Percentiles rank a stretch among this genome's conserved stretches.
Conservation (phyloP, 768 basidiomycete genomes). For the Leucocoprinus sp. region DNA sequence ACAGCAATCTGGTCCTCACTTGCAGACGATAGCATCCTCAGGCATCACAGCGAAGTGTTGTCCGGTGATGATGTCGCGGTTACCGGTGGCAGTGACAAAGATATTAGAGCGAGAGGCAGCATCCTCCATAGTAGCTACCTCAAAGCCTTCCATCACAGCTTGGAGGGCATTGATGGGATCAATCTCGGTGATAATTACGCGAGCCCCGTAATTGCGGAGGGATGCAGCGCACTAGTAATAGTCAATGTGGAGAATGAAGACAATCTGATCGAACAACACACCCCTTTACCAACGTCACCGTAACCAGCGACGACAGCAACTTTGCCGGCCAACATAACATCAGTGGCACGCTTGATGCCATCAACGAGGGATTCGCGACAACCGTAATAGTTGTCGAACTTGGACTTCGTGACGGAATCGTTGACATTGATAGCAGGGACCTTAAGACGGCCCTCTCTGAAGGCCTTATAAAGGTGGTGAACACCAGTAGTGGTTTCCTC, state of each 20-base stretch:
- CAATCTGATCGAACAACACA: conserved; percentile 36
- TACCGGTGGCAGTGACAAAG: conserved; percentile 98
- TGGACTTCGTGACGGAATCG: conserved; percentile 99
- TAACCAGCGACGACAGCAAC: conserved; percentile 98
- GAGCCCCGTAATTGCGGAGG: conserved; percentile 93
- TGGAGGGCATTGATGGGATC: conserved; percentile 99
- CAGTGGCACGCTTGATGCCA: conserved; percentile 99
- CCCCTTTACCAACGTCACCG: conserved; percentile 99
- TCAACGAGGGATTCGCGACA: conserved; percentile 99
- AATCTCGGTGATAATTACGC: conserved; percentile 94
- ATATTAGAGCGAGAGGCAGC: conserved; percentile 83
- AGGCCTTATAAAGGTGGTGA: conserved; percentile 97
- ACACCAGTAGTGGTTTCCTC: conserved; percentile 99
- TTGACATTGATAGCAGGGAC: conserved; percentile 99
- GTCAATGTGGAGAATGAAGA: conserved; percentile 3
- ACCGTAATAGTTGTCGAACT: conserved; percentile 98
- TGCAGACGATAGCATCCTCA: conserved; percentile 98
- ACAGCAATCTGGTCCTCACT: conserved; percentile 42
- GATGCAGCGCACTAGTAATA: conserved; percentile 86
- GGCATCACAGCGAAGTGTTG: conserved; percentile 92
- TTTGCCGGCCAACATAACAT: conserved; percentile 99
- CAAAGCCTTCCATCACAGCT: conserved; percentile 99
- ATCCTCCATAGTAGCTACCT: conserved; percentile 98
- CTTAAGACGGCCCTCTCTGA: conserved; percentile 93
- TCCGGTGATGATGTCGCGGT: conserved; percentile 92